A percentile compares a stretch with the other conserved stretches of the same genome.
Evolutionary conservation across 2,329 filamentous ascomycete species (phyloP).

Genomic region (Tothia fuscella): DNA sequence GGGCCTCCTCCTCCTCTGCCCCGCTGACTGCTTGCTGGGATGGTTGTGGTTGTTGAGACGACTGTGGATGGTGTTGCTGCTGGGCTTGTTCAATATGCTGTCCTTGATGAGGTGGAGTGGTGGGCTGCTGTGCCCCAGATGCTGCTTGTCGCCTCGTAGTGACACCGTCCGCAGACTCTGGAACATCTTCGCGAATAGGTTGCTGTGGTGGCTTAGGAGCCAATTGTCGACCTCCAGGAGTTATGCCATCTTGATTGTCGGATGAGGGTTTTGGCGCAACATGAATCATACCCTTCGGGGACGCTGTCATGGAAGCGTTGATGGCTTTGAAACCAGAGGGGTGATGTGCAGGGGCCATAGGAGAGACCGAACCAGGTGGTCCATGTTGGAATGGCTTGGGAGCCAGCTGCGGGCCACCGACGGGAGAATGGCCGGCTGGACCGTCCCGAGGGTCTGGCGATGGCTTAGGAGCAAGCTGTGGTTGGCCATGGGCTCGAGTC

Average conservation of each 20-base stretch:
- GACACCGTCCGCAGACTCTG: too few species aligned
- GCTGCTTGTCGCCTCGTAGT: too few species aligned
- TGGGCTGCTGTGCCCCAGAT: not conserved
- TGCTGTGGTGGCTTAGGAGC: slow-evolving; percentile 3
- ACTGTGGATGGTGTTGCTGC: not conserved
- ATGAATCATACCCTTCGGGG: not conserved
- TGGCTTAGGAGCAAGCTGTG: slow-evolving; percentile 8
- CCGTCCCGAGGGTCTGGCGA: slow-evolving; percentile 5
- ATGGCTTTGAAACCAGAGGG: slow-evolving; percentile 7
- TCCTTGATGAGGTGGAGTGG: not conserved
- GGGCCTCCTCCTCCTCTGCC: not conserved
- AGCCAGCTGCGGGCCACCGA: slow-evolving; percentile 1
- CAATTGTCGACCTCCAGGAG: slow-evolving; percentile 4
- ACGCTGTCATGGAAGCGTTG: slow-evolving; percentile 1
- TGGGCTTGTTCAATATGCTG: not conserved
- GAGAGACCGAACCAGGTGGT: not conserved
- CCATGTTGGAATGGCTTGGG: not conserved
- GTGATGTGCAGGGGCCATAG: not conserved
- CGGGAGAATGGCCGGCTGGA: not conserved
- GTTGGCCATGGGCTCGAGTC: slow-evolving; percentile 2
- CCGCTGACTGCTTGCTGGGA: not conserved
- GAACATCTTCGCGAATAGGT: not conserved
- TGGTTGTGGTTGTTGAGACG: not conserved
- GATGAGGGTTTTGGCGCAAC: not conserved
- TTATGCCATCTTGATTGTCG: too few species aligned